Conservation (phyloP, 2,329 filamentous ascomycete genomes). For the Ilyonectria mors-panacis region DNA sequence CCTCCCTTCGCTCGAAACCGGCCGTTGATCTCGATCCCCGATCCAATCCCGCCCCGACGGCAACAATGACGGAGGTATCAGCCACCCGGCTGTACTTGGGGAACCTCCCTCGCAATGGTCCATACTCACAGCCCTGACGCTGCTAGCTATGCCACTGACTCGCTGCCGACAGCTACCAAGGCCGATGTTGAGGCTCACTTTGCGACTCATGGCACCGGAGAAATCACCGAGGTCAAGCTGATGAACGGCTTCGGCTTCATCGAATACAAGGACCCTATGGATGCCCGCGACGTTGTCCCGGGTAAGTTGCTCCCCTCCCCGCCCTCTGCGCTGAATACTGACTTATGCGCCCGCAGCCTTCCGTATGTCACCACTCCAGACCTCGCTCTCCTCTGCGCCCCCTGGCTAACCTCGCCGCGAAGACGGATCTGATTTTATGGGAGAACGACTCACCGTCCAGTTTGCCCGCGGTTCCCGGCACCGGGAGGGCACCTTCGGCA, state of each 20-base stretch:
- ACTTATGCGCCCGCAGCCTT: conserved; percentile 64
- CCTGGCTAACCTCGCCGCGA: conserved; percentile 46
- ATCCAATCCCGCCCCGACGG: conserved; percentile 38
- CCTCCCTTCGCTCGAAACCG: conserved; percentile 21
- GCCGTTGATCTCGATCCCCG: conserved; percentile 3
- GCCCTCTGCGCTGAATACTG: conserved; percentile 33
- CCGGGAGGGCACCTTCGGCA: conserved; percentile 65
- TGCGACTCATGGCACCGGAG: conserved; percentile 93
- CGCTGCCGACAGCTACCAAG: conserved; percentile 84
- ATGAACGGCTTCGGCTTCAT: conserved; percentile 99
- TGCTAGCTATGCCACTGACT: conserved; percentile 60
- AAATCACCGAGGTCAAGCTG: conserved; percentile 98
- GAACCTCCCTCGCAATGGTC: conserved; percentile 97
- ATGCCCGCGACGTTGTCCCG: conserved; percentile 97
- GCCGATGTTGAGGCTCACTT: conserved; percentile 97
- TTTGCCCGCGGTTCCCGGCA: conserved; percentile 89
- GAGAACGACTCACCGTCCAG: conserved; percentile 96
- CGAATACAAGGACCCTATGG: conserved; percentile 98
- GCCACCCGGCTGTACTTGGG: conserved; percentile 96
- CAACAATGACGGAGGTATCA: conserved; percentile 87
- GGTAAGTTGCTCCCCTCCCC: conserved; percentile 73
- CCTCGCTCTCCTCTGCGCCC: conserved; percentile 29
- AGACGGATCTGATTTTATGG: conserved; percentile 99
- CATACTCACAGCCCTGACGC: conserved; percentile 50
- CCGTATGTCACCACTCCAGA: conserved; percentile 64